Conservation (phyloP, 164 flowering plant species). For the Chimonanthus praecox region DNA sequence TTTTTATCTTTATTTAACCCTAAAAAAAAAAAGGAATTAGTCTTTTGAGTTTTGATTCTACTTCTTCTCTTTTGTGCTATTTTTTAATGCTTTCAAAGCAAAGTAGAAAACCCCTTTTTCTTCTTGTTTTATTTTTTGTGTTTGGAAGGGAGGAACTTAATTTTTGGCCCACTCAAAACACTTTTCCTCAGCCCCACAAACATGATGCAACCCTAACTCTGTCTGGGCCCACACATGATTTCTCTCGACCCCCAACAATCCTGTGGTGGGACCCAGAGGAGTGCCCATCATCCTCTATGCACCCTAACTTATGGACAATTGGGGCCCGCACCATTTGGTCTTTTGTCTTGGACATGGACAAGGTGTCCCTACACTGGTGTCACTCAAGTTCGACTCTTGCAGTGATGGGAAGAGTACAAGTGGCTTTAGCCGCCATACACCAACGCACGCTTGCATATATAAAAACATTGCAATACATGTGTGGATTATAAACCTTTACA, state of each 20-base stretch:
- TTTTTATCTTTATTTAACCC: too few relatives aligned
- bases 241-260: slow-evolving; percentile 28
- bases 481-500: not conserved
- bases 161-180: slow-evolving; percentile 21
- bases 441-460: slow-evolving; percentile 34
- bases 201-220: not conserved
- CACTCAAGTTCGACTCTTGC: slow-evolving; percentile 18
- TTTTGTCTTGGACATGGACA: slow-evolving; percentile 15
- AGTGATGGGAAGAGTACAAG: slow-evolving; percentile 11
- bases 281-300: slow-evolving; percentile 32
- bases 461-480: not conserved
- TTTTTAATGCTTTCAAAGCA: too few relatives aligned
- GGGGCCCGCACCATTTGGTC: slow-evolving; percentile 12
- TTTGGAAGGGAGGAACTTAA: not conserved
- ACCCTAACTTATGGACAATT: slow-evolving; percentile 37
- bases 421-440: slow-evolving; percentile 40
- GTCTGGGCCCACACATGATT: slow-evolving; percentile 6
- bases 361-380: slow-evolving; percentile 25
- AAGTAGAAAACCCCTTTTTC: not conserved
- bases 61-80: not conserved
- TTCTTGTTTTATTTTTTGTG: not conserved
- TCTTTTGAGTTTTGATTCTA: slow-evolving; percentile 6
- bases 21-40: not conserved
- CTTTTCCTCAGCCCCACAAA: slow-evolving; percentile 6
- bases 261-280: slow-evolving; percentile 22